Base-by-base conservation (phyloP, 768 basidiomycete genomes). In the Russula olivacea region DNA sequence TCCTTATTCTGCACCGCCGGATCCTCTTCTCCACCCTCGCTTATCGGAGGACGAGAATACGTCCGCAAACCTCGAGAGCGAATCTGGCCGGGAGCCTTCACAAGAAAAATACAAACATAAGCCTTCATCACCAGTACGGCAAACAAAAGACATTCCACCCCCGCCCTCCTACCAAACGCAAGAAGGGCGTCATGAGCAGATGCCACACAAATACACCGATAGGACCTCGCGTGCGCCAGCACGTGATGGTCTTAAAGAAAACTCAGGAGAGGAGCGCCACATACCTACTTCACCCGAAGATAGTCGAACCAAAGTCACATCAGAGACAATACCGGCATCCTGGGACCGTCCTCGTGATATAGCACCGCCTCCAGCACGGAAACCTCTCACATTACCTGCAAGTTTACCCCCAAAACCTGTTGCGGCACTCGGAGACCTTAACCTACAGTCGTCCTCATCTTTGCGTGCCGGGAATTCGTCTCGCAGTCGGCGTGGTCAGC, bases 291-390 rank as follows among this genome's bases (percentile, higher is more conserved):
- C 52, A 23, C 14, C 34, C 2, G 57, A 63, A 25, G 58, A 49
- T 14, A 38, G 30, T 28, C 53, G 58, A 21, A 8, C 38, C 10
- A 59, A 49, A 25, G 17, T 36, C 28, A 4, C 47, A 9, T 7
- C 53, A 12, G 55, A 38, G 58, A 60, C 30, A 19, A 55, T 17
- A 32, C 63, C 58, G 2, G 58, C 63, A 25, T 64, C 58, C 15
- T 64, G 63, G 63, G 63, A 63, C 38, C 62, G 62, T 43, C 62
- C 62, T 40, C 62, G 58, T 48, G 52, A 64, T 23, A 4, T n/a
- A 2, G 43, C 21, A 11, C 53, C 38, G 21, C 28, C 28, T 8
- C 40, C 41, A 25, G 6, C 41, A 45, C 41, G 36, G 21, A 64
- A 60, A 17, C 52, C 58, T 8, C 40, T 64, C 25, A 23, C 58